Evolutionary conservation across 176 grass and related monocot genomes (phyloP), one percentile per base, ranked within the genome.

Genomic region (Eragrostis nindensis): DNA sequence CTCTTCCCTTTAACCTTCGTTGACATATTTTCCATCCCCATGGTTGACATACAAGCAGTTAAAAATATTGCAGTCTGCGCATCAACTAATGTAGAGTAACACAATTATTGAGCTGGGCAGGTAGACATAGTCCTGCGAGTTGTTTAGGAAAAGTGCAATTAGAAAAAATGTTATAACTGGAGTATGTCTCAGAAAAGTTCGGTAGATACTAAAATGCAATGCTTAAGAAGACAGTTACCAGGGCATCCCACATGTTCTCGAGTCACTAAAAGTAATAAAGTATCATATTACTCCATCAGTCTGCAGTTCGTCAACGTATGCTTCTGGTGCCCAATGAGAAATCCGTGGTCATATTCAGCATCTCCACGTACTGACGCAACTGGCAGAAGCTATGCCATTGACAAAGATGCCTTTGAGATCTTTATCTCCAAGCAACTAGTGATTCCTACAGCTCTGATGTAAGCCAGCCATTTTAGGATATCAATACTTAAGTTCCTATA

Each of bases 21-120:
- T 87, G 43, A 60, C 71, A 76, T 62, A 45, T 22, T 54, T 10
- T 29, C 36, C n/a, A 27, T 76, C 16, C 45, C 18, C 18, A 21
- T 74, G 48, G 76, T 46, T 61, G 62, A 75, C 73, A 11, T 21
- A 41, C 10, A 42, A 69, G 16, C 47, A 47, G 44, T 2, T 38
- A 6, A 54, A 71, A 74, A 48, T 41, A 74, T 66, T 57, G 10
- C 61, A 74, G 39, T 14, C n/a, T 66, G 22, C 42, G 18, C 60
- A 62, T 62, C 13, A 22, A 48, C 30, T 13, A 24, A 15, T 50
- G 13, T 41, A 25, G 19, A 73, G 22, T 57, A 55, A 42, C 7
- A 74, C n/a, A 84, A 80, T 70, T 73, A 69, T 80, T 79, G 75
- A 55, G 68, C 36, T 21, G 55, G 44, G 82, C 70, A 81, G 45